phyloP scores from a whole-genome alignment of 176 grass and related monocot genomes.

The Guadua angustifolia region DNA sequence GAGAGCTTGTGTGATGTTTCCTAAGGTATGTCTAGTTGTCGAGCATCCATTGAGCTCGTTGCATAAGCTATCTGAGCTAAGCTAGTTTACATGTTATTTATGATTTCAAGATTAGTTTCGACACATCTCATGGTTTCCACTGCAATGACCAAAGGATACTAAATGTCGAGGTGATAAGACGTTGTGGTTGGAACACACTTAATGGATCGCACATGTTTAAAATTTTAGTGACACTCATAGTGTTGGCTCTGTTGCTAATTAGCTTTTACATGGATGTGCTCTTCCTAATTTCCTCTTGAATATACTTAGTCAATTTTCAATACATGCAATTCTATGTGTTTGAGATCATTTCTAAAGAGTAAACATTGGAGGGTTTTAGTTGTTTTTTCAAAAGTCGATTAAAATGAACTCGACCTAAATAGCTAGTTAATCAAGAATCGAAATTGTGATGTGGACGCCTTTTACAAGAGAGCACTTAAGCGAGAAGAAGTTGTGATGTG shows the following conservation, averaged over 20 bases:
- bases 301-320: background rate
- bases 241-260: background rate
- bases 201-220: background rate
- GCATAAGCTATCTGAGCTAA: background rate
- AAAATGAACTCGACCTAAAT: background rate
- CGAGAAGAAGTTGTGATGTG: no score
- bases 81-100: background rate
- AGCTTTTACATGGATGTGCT: background rate
- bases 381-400: no score
- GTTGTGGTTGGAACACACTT: no score
- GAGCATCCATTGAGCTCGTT: background rate
- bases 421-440: no score
- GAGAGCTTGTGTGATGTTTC: background rate
- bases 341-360: no score
- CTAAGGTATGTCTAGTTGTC: constrained; percentile 1
- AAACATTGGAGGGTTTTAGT: no score
- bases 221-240: background rate
- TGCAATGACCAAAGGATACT: no score
- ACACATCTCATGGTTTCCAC: no score
- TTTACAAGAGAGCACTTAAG: no score
- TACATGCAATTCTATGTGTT: no score
- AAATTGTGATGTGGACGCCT: no score
- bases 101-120: no score
- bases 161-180: background rate
- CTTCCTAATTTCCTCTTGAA: background rate